Conservation (phyloP, 2,329 filamentous ascomycete genomes). For the Arthroderma sp. region DNA sequence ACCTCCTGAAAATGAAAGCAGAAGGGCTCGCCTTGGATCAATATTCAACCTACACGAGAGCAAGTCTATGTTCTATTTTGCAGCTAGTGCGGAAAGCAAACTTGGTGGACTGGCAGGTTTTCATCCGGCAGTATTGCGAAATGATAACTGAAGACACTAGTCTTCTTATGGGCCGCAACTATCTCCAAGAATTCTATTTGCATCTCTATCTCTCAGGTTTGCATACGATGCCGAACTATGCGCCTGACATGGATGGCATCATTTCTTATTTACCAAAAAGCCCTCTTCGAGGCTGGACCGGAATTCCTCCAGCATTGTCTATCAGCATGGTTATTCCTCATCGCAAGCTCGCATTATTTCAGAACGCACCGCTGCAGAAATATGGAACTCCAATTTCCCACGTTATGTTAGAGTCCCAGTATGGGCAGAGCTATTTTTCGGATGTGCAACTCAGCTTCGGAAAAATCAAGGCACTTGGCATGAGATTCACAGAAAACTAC, state of each 20-base stretch:
- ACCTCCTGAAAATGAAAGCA: slow-evolving; percentile 7
- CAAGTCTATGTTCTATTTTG: slow-evolving; percentile 20
- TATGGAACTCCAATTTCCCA: slow-evolving; percentile 13
- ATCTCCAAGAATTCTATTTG: slow-evolving; percentile 21
- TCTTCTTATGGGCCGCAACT: slow-evolving; percentile 16
- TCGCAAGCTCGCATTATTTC: not conserved
- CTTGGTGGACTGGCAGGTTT: slow-evolving; percentile 13
- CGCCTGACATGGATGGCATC: not conserved
- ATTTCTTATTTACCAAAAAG: not conserved
- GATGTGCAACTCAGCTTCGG: slow-evolving; percentile 19
- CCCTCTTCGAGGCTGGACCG: not conserved
- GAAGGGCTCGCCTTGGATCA: slow-evolving; percentile 5
- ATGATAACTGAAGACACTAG: slow-evolving; percentile 14
- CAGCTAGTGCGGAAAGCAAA: slow-evolving; percentile 17
- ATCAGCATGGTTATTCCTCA: slow-evolving; percentile 10
- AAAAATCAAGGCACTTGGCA: slow-evolving; percentile 10
- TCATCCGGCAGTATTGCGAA: slow-evolving; percentile 9
- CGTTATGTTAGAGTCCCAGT: slow-evolving; percentile 11
- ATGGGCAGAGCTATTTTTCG: slow-evolving; percentile 15
- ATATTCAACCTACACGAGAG: slow-evolving; percentile 18
- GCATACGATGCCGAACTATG: not conserved
- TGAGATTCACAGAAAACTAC: slow-evolving; percentile 13
- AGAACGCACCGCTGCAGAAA: not conserved
- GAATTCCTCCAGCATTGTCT: slow-evolving; percentile 3
- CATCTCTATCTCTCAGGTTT: slow-evolving; percentile 20